A percentile compares a stretch with the other conserved stretches of the same genome.
Conservation (phyloP, 2,329 filamentous ascomycete species). For the Colletotrichum sp. region DNA sequence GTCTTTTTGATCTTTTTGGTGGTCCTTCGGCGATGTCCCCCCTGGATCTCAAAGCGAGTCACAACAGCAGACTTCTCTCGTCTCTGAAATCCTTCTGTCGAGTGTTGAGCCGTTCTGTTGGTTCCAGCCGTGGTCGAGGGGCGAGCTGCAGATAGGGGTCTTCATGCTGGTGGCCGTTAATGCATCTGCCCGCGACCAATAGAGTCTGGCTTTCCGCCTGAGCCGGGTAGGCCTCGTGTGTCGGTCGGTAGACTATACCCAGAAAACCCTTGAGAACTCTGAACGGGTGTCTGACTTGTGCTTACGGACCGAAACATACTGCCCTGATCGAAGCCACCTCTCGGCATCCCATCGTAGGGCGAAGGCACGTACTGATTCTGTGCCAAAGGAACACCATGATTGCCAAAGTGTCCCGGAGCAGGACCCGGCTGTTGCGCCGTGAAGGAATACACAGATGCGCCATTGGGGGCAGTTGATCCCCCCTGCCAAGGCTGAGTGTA, state of each 20-base stretch:
- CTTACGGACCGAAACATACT: slow-evolving; percentile 38
- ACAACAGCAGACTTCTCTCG: neutral
- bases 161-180: neutral
- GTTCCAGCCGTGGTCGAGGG: neutral
- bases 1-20: neutral
- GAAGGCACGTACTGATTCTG: slow-evolving; percentile 37
- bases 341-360: slow-evolving; percentile 39
- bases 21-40: neutral
- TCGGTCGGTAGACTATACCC: slow-evolving; percentile 38
- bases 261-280: slow-evolving; percentile 34
- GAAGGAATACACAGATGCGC: slow-evolving; percentile 52
- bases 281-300: slow-evolving; percentile 32
- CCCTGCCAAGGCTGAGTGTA: slow-evolving; percentile 52
- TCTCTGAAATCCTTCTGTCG: neutral
- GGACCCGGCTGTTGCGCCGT: slow-evolving; percentile 41
- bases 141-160: neutral
- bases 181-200: slow-evolving; percentile 14
- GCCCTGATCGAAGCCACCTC: slow-evolving; percentile 35
- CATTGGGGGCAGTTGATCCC: slow-evolving; percentile 44
- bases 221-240: slow-evolving; percentile 31
- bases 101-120: neutral
- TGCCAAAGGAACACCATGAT: slow-evolving; percentile 34
- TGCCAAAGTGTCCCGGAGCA: slow-evolving; percentile 34
- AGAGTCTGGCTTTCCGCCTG: slow-evolving; percentile 11
- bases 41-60: neutral